These are phyloP conservation scores for Golubevia sp. DNA, from an alignment of 1,284 basidiomycete genomes.

Conservation along the genomic window DNA sequence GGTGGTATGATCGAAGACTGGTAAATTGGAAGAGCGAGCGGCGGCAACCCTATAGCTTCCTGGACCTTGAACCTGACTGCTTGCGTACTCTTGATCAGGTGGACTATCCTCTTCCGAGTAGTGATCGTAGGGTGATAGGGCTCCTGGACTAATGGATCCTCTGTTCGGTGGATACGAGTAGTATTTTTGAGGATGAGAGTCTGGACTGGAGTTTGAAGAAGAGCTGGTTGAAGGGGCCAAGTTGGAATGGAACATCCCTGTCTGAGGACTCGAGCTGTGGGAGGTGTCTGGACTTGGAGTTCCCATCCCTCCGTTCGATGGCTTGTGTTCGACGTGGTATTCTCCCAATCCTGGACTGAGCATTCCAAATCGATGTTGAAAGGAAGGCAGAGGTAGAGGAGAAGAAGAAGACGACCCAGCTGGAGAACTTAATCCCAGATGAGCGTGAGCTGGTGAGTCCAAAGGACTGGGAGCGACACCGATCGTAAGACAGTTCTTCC, in stretches of 20 bases:
- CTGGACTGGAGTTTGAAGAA: slow-evolving; percentile 16
- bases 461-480: background rate
- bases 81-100: slow-evolving; percentile 16
- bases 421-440: background rate
- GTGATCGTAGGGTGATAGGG: slow-evolving; percentile 14
- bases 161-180: slow-evolving; percentile 36
- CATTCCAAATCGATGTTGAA: slow-evolving; percentile 37
- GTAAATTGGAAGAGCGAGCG: too few relatives aligned
- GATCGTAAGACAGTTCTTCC: background rate
- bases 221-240: slow-evolving; percentile 1
- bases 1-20: background rate
- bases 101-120: slow-evolving; percentile 20
- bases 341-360: slow-evolving; percentile 42
- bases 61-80: slow-evolving; percentile 3
- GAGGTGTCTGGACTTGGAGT: slow-evolving; percentile 19
- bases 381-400: slow-evolving; percentile 12
- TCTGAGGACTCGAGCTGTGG: slow-evolving; percentile 17
- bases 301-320: slow-evolving; percentile 11
- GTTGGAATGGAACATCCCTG: background rate
- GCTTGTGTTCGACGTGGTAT: slow-evolving; percentile 31
- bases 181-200: slow-evolving; percentile 13
- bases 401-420: background rate
- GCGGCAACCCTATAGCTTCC: background rate
- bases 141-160: slow-evolving; percentile 17
- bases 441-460: background rate